Conservation (phyloP, 1,284 basidiomycete species). For the Polyporus tsugae region DNA sequence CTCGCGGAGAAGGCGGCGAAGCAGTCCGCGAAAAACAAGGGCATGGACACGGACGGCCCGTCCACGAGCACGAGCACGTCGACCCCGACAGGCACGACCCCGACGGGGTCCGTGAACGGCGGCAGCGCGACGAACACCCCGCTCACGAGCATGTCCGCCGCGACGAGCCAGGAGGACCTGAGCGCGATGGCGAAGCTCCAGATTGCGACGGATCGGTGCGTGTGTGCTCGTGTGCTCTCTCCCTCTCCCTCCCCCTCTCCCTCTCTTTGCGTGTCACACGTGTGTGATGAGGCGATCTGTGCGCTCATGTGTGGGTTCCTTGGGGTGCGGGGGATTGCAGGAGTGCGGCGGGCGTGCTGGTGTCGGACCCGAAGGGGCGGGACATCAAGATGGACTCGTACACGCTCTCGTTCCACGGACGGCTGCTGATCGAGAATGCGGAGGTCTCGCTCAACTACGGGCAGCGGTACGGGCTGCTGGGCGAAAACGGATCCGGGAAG, state of each 20-base stretch:
- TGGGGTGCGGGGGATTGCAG: constrained; percentile 45
- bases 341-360: constrained; percentile 91
- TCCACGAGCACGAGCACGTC: constrained; percentile 58
- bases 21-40: constrained; percentile 58
- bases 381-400: constrained; percentile 98
- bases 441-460: constrained; percentile 94
- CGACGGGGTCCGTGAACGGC: constrained; percentile 70
- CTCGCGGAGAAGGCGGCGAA: constrained; percentile 93
- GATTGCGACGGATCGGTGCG: constrained; percentile 87
- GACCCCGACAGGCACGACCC: constrained; percentile 67
- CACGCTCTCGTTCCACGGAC: constrained; percentile 97
- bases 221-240: constrained; percentile 8
- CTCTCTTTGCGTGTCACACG: background rate
- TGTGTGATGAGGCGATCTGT: no score
- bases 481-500: constrained; percentile 98
- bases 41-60: constrained; percentile 41
- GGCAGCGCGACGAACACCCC: constrained; percentile 78
- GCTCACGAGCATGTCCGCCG: constrained; percentile 78
- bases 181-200: constrained; percentile 87
- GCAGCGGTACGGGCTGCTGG: constrained; percentile 93
- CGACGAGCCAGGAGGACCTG: constrained; percentile 79
- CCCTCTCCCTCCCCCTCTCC: no score
- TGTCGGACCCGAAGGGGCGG: constrained; percentile 91
- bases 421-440: constrained; percentile 91
- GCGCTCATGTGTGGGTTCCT: background rate